These are phyloP conservation scores for Bipolaris sorokiniana DNA, from an alignment of 2,329 filamentous ascomycete species.

Conservation along the genomic window DNA sequence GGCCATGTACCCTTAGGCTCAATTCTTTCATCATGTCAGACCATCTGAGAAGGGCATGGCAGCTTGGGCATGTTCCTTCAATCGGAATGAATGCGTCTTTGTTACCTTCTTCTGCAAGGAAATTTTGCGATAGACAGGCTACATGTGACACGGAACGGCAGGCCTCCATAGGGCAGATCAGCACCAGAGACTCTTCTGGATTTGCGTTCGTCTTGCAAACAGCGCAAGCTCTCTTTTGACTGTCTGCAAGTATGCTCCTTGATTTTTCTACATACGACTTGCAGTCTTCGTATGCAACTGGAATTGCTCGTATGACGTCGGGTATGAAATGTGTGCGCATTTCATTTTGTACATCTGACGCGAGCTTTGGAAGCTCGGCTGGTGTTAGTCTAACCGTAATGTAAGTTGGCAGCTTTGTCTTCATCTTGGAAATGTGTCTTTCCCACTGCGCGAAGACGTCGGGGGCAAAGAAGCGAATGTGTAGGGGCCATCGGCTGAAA, in stretches of 20 bases:
- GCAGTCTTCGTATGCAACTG: conserved; percentile 60
- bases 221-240: conserved; percentile 48
- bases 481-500: conserved; percentile 83
- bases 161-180: conserved; percentile 58
- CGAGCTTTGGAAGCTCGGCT: conserved; percentile 31
- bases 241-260: conserved; percentile 34
- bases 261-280: conserved; percentile 61
- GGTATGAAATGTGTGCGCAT: conserved; percentile 36
- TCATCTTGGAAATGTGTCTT: conserved; percentile 50
- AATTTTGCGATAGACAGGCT: conserved; percentile 60
- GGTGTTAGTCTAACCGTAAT: conserved; percentile 41
- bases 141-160: conserved; percentile 62
- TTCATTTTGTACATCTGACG: conserved; percentile 27
- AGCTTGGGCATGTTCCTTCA: conserved; percentile 73
- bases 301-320: conserved; percentile 50
- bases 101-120: conserved; percentile 54
- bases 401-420: conserved; percentile 32
- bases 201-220: conserved; percentile 56
- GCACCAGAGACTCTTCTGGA: conserved; percentile 49
- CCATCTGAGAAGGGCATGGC: conserved; percentile 70
- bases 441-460: conserved; percentile 76
- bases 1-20: conserved; percentile 72
- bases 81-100: conserved; percentile 65
- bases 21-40: conserved; percentile 81
- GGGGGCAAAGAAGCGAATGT: conserved; percentile 75